Evolutionary conservation across 2,329 filamentous ascomycete genomes (phyloP).

Genomic region (Alternaria metachromatica): DNA sequence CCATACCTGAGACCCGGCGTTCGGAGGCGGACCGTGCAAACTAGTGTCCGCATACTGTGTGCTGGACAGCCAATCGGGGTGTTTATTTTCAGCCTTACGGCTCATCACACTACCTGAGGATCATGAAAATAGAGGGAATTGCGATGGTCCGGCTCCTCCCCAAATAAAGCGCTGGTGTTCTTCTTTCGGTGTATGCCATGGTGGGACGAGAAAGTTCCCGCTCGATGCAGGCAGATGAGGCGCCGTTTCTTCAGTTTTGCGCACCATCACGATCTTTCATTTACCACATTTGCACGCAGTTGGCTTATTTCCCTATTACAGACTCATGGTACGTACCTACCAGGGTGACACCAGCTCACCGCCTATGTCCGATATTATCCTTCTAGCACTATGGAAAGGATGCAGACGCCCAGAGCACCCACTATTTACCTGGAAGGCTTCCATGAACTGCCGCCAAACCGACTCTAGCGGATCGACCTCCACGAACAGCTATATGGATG

Average conservation of each 20-base stretch:
- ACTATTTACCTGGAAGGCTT: conserved; percentile 9
- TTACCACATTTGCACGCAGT: conserved; percentile 8
- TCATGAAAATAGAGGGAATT: conserved; percentile 7
- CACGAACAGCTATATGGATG: neutral
- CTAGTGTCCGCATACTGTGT: conserved; percentile 26
- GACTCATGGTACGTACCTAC: conserved; percentile 25
- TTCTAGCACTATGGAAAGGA: conserved; percentile 4
- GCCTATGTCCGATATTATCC: conserved; percentile 26
- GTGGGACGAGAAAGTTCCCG: conserved; percentile 33
- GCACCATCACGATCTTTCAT: conserved; percentile 25
- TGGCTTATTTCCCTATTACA: conserved; percentile 10
- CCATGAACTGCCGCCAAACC: conserved; percentile 11
- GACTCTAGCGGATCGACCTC: neutral
- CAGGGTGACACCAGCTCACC: conserved; percentile 31
- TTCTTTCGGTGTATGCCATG: conserved; percentile 20
- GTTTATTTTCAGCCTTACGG: conserved; percentile 35
- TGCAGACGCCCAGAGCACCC: neutral
- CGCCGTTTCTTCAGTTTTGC: conserved; percentile 16
- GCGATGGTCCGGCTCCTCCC: conserved; percentile 10
- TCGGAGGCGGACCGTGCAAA: conserved; percentile 19
- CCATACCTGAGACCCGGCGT: conserved; percentile 24
- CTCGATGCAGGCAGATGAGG: conserved; percentile 18
- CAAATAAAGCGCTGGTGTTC: conserved; percentile 16
- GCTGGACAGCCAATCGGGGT: conserved; percentile 27
- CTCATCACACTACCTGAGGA: conserved; percentile 14